Conservation (phyloP, 2,329 filamentous ascomycete species). For the Pseudogymnoascus sp. region DNA sequence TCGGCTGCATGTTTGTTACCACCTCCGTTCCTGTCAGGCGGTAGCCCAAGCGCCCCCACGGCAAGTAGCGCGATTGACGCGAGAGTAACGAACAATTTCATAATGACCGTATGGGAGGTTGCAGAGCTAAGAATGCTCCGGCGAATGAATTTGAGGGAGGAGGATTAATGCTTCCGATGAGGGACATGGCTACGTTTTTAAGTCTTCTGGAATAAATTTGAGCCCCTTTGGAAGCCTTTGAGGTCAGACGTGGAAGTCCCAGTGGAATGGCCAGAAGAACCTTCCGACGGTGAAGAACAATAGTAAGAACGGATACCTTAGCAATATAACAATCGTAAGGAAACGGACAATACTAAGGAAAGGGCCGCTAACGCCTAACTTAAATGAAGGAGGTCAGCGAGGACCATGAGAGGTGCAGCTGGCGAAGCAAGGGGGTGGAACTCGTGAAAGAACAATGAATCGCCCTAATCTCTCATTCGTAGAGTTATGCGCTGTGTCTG, state of each 20-base stretch:
- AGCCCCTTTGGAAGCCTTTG: neutral
- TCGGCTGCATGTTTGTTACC: neutral
- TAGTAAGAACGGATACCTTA: neutral
- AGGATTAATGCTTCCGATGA: neutral
- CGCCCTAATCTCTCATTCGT: neutral
- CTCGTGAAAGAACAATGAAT: neutral
- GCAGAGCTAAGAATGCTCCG: neutral
- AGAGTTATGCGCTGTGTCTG: neutral
- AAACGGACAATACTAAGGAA: neutral
- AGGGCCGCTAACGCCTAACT: neutral
- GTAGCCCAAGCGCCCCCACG: neutral
- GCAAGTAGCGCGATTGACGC: constrained; percentile 2
- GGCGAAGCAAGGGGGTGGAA: neutral
- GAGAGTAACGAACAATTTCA: neutral
- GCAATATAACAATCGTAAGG: neutral
- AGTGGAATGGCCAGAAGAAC: neutral
- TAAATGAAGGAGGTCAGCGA: neutral
- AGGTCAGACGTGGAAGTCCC: neutral
- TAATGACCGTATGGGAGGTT: neutral
- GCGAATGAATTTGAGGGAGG: neutral
- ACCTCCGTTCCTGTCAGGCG: neutral
- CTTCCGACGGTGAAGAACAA: neutral
- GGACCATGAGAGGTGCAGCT: neutral
- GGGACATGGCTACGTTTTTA: neutral
- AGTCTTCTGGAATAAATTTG: constrained; percentile 1